These are phyloP conservation scores for Podospora australis DNA, from an alignment of 495 filamentous ascomycete genomes.

Conservation along the genomic window DNA sequence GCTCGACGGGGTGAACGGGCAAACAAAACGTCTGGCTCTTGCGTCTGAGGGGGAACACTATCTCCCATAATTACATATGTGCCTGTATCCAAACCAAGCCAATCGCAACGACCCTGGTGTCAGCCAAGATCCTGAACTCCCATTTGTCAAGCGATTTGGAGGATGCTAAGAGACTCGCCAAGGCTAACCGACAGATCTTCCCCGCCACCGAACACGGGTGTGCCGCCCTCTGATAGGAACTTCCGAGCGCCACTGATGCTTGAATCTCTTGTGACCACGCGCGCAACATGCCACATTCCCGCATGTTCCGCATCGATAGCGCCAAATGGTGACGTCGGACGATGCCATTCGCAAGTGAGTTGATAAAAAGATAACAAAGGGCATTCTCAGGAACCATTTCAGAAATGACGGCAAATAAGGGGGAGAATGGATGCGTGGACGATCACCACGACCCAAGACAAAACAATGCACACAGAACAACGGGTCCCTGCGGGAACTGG, in stretches of 20 bases:
- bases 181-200: constrained; percentile 15
- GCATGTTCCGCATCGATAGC: background rate
- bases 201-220: constrained; percentile 8
- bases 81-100: too few relatives aligned
- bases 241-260: constrained; percentile 5
- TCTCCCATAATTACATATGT: too few relatives aligned
- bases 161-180: constrained; percentile 1
- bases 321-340: background rate
- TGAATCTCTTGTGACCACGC: constrained; percentile 1
- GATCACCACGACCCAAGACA: background rate
- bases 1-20: too few relatives aligned
- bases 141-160: constrained; percentile 14
- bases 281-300: background rate
- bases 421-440: background rate
- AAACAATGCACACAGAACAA: background rate
- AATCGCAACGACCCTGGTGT: constrained; percentile 5
- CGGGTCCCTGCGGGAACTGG: too few relatives aligned
- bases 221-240: constrained; percentile 1
- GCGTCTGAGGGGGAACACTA: too few relatives aligned
- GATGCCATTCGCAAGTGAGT: too few relatives aligned
- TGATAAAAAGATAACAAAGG: too few relatives aligned
- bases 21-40: too few relatives aligned
- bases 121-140: constrained; percentile 9
- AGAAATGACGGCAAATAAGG: background rate
- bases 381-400: background rate